These are phyloP conservation scores for Agarophyton chilense DNA, from an alignment of 23 red algal genomes.

Conservation along the genomic window DNA sequence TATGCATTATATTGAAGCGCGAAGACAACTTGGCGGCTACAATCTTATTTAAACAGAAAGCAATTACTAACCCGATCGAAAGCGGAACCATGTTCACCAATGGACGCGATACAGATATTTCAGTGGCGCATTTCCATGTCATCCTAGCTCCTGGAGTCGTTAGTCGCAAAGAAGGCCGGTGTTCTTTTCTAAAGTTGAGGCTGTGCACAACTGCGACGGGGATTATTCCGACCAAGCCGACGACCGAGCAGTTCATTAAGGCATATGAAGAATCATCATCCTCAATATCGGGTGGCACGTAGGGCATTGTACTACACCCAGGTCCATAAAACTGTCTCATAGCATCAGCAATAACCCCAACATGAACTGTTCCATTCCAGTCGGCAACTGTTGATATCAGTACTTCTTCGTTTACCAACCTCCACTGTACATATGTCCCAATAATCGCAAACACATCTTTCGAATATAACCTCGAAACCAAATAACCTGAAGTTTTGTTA, in stretches of 20 bases:
- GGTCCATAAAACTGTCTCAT: too few relatives aligned
- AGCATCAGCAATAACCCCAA: too few relatives aligned
- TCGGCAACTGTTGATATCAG: too few relatives aligned
- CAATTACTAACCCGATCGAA: background rate
- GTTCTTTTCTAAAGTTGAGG: background rate
- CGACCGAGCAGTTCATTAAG: background rate
- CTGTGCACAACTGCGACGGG: background rate
- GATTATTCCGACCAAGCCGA: background rate
- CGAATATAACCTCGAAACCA: background rate
- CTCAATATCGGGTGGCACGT: too few relatives aligned
- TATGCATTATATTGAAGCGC: background rate
- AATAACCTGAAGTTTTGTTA: background rate
- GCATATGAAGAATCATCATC: background rate
- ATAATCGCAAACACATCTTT: background rate
- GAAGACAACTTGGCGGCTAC: background rate
- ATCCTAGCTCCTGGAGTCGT: background rate
- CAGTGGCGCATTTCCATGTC: background rate
- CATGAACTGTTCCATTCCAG: too few relatives aligned
- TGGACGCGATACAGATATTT: background rate
- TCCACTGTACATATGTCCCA: too few relatives aligned
- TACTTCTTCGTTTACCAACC: too few relatives aligned
- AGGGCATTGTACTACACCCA: too few relatives aligned
- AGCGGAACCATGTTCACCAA: conserved; percentile 16
- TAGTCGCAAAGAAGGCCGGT: background rate
- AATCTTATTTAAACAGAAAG: background rate